These are phyloP conservation scores for Dillenia turbinata DNA, from an alignment of 164 flowering plant genomes.

Conservation along the genomic window DNA sequence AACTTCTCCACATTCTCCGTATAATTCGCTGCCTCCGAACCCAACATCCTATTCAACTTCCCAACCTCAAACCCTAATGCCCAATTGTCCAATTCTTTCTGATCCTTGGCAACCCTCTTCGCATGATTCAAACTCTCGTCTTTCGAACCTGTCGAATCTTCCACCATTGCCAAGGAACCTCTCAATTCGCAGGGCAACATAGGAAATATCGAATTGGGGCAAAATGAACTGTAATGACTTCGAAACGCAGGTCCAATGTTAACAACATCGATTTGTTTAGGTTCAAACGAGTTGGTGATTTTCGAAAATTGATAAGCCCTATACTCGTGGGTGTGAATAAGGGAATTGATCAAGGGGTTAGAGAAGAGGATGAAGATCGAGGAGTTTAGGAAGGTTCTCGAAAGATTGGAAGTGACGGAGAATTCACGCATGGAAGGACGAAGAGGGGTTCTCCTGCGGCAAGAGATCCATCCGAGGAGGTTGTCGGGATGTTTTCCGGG, in stretches of 20 bases:
- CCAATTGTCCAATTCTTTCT: conserved; percentile 40
- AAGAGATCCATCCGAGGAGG: conserved; percentile 79
- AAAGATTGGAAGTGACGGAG: conserved; percentile 41
- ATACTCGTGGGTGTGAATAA: conserved; percentile 82
- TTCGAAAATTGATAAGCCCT: conserved; percentile 54
- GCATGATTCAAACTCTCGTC: conserved; percentile 22
- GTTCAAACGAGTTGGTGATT: conserved; percentile 27
- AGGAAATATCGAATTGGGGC: conserved; percentile 66
- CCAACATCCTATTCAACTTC: conserved; percentile 52
- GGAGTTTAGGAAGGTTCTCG: conserved; percentile 30
- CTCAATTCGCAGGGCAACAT: conserved; percentile 30
- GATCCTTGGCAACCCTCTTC: conserved; percentile 36
- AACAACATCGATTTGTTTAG: conserved; percentile 47
- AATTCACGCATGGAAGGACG: conserved; percentile 77
- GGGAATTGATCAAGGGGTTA: conserved; percentile 42
- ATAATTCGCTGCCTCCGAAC: conserved; percentile 51
- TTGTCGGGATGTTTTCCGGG: background rate
- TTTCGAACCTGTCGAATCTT: conserved; percentile 19
- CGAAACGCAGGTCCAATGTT: conserved; percentile 90
- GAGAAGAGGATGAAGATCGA: conserved; percentile 54
- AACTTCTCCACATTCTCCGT: conserved; percentile 61
- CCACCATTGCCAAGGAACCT: conserved; percentile 30
- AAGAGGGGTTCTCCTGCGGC: conserved; percentile 56
- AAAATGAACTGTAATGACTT: conserved; percentile 59
- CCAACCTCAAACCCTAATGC: conserved; percentile 59